These are phyloP conservation scores for Ophiostoma perfectum DNA, from an alignment of 2,329 filamentous ascomycete species.

Conservation along the genomic window DNA sequence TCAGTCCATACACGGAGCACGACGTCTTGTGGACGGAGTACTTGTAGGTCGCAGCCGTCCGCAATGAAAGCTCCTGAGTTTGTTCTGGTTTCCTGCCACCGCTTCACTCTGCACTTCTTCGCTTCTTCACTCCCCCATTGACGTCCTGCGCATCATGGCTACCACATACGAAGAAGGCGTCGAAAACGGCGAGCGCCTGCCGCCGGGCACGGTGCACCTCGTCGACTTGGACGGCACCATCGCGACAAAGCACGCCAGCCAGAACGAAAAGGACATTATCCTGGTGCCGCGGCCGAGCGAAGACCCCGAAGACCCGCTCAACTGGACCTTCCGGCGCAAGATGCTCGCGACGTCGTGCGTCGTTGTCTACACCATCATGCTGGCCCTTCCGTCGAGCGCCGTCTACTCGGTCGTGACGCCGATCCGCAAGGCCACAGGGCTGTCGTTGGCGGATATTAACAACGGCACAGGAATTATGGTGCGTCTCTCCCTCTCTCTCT, in stretches of 20 bases:
- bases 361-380: slow-evolving; percentile 41
- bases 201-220: slow-evolving; percentile 11
- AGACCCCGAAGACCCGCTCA: slow-evolving; percentile 47
- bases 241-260: neutral
- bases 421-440: slow-evolving; percentile 41
- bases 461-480: slow-evolving; percentile 44
- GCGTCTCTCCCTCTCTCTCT: too few species aligned
- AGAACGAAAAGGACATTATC: slow-evolving; percentile 34
- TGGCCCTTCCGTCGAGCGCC: slow-evolving; percentile 43
- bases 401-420: slow-evolving; percentile 47
- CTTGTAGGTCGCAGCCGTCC: neutral
- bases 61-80: neutral
- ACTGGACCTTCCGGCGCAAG: slow-evolving; percentile 49
- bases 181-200: neutral
- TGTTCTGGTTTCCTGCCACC: too few species aligned
- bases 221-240: slow-evolving; percentile 10
- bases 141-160: neutral
- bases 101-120: too few species aligned
- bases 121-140: too few species aligned
- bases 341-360: slow-evolving; percentile 33
- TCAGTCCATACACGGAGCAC: too few species aligned
- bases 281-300: slow-evolving; percentile 38
- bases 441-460: slow-evolving; percentile 42
- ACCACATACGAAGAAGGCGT: slow-evolving; percentile 9
- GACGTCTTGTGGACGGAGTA: neutral